Percentiles rank a stretch among this genome's conserved stretches.
Evolutionary conservation across 257 asterid genomes (phyloP).

Genomic region (Solanum clarkiae): DNA sequence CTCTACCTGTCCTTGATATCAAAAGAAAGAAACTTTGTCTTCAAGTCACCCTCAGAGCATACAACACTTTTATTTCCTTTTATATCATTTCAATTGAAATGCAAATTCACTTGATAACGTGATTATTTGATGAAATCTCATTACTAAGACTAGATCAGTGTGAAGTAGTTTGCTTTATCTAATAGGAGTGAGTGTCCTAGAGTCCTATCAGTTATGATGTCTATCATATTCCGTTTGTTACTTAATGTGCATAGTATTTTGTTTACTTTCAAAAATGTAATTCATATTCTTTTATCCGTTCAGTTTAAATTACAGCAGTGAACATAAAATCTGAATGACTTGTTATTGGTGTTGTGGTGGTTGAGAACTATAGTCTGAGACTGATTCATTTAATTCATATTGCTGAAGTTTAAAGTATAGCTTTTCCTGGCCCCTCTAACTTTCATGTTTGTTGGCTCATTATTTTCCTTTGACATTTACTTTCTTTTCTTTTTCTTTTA

Average conservation of each 20-base stretch:
- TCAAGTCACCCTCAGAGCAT: background rate
- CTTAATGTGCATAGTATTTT: background rate
- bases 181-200: background rate
- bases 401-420: background rate
- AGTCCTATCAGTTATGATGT: background rate
- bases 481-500: background rate
- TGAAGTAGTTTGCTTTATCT: background rate
- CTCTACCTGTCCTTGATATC: background rate
- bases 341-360: background rate
- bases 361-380: background rate
- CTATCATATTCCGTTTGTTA: background rate
- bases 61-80: background rate
- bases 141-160: background rate
- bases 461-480: background rate
- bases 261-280: background rate
- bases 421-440: background rate
- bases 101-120: background rate
- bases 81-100: background rate
- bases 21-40: background rate
- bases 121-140: background rate
- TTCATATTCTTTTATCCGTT: background rate
- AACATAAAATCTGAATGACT: background rate
- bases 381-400: background rate
- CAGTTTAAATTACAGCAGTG: background rate
- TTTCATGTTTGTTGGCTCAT: background rate